phyloP scores from a whole-genome alignment of 352 stramenopile species.

The Pythium phragmitis region DNA sequence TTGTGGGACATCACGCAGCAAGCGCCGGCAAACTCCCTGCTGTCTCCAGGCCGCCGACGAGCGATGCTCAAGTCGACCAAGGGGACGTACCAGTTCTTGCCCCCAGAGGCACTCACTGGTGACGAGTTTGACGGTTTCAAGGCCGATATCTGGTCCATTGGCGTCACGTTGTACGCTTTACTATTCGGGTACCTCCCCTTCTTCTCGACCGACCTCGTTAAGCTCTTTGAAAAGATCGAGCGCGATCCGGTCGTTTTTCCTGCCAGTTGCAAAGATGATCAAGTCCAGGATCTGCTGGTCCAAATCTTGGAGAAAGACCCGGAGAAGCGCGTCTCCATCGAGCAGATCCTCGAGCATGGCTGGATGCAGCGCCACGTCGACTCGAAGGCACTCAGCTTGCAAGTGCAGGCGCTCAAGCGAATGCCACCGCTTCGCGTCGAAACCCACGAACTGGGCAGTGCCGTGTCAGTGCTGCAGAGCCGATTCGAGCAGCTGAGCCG shows the following conservation, averaged over 20 bases:
- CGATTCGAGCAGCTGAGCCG: constrained; percentile 42
- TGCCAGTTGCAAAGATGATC: constrained; percentile 38
- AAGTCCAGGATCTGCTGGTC: constrained; percentile 68
- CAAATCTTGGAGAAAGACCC: constrained; percentile 79
- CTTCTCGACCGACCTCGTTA: constrained; percentile 80
- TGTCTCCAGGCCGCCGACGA: constrained; percentile 2
- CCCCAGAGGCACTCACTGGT: constrained; percentile 62
- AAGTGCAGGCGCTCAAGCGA: constrained; percentile 44
- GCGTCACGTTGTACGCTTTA: constrained; percentile 90
- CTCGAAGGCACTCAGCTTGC: constrained; percentile 45
- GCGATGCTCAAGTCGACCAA: constrained; percentile 69
- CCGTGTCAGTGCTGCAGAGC: constrained; percentile 56
- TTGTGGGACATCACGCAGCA: constrained; percentile 42
- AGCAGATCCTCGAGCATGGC: constrained; percentile 62
- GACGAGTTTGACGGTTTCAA: constrained; percentile 79
- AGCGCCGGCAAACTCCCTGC: background rate
- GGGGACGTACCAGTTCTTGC: constrained; percentile 76
- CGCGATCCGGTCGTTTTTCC: constrained; percentile 53
- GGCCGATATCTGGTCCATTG: constrained; percentile 90
- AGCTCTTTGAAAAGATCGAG: constrained; percentile 91
- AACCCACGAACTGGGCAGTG: constrained; percentile 42
- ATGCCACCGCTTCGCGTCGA: constrained; percentile 38
- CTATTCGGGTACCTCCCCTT: constrained; percentile 88
- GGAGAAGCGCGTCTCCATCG: constrained; percentile 58
- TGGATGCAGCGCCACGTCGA: constrained; percentile 72